Percentiles rank a stretch among this genome's conserved stretches.
phyloP scores from a whole-genome alignment of 2,329 filamentous ascomycete genomes.

The Talaromyces funiculosus region DNA sequence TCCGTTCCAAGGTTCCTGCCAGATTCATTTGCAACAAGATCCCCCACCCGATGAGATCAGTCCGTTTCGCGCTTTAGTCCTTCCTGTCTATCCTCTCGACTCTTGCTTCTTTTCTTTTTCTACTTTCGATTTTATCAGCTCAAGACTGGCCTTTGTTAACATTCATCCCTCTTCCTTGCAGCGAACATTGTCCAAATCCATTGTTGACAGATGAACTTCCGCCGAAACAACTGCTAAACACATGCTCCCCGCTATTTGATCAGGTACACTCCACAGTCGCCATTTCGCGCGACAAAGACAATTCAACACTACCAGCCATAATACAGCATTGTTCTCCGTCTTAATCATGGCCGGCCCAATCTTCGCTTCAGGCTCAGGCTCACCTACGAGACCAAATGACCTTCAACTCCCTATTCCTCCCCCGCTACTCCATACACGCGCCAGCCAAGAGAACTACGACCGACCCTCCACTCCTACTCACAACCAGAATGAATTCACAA shows the following conservation, averaged over 20 bases:
- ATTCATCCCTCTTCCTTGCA: not conserved
- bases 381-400: slow-evolving; percentile 25
- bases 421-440: slow-evolving; percentile 45
- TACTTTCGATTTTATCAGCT: not conserved
- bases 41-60: slow-evolving; percentile 2
- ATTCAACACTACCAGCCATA: slow-evolving; percentile 19
- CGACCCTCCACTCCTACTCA: slow-evolving; percentile 41
- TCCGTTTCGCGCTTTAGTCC: not conserved
- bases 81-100: too few species aligned
- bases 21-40: not conserved
- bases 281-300: slow-evolving; percentile 3
- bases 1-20: slow-evolving; percentile 2
- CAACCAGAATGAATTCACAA: slow-evolving; percentile 43
- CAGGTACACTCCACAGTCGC: slow-evolving; percentile 2
- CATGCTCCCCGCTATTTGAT: slow-evolving; percentile 2
- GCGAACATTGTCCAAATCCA: not conserved
- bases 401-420: slow-evolving; percentile 42
- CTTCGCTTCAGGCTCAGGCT: slow-evolving; percentile 24
- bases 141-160: not conserved
- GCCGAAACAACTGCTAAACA: slow-evolving; percentile 1
- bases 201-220: not conserved
- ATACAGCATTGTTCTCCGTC: not conserved
- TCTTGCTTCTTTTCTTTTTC: not conserved
- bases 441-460: slow-evolving; percentile 43
- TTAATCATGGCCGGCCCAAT: slow-evolving; percentile 30